Conservation (phyloP, 2,329 filamentous ascomycete species). For the Pseudogymnoascus sp. region DNA sequence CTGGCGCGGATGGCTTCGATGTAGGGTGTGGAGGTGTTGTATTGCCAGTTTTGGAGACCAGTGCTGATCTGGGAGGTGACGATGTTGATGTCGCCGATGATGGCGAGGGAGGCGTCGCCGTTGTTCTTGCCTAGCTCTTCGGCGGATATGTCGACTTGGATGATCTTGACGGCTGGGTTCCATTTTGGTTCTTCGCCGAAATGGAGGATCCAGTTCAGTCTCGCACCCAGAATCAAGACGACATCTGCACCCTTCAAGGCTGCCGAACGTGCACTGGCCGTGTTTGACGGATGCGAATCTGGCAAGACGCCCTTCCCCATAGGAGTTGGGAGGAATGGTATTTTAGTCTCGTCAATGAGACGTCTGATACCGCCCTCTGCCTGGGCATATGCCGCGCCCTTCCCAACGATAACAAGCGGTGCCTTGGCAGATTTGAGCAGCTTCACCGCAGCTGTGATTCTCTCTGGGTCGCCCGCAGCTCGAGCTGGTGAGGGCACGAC, state of each 20-base stretch:
- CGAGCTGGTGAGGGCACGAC: slow-evolving; percentile 34
- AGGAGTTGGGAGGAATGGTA: slow-evolving; percentile 51
- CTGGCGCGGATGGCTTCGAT: slow-evolving; percentile 29
- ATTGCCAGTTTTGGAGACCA: slow-evolving; percentile 39
- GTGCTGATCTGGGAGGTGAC: slow-evolving; percentile 40
- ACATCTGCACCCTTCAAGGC: slow-evolving; percentile 48
- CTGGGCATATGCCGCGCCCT: slow-evolving; percentile 47
- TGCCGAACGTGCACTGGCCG: slow-evolving; percentile 45
- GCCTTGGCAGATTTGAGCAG: slow-evolving; percentile 42
- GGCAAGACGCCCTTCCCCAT: slow-evolving; percentile 53
- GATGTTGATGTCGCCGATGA: slow-evolving; percentile 45
- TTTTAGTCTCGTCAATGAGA: slow-evolving; percentile 39
- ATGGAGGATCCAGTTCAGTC: slow-evolving; percentile 53
- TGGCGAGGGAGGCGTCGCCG: slow-evolving; percentile 39
- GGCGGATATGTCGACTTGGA: slow-evolving; percentile 47
- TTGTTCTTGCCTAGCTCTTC: slow-evolving; percentile 48
- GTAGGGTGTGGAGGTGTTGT: slow-evolving; percentile 31
- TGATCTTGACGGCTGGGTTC: slow-evolving; percentile 41
- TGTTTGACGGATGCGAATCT: slow-evolving; percentile 46
- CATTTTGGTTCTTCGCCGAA: slow-evolving; percentile 50
- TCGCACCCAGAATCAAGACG: slow-evolving; percentile 46
- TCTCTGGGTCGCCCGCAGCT: slow-evolving; percentile 37
- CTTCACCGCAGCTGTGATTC: slow-evolving; percentile 34
- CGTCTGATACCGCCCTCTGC: slow-evolving; percentile 39
- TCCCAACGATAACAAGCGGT: slow-evolving; percentile 47